Conservation (phyloP, 2,329 filamentous ascomycete genomes). For the Aciculosporium take region DNA sequence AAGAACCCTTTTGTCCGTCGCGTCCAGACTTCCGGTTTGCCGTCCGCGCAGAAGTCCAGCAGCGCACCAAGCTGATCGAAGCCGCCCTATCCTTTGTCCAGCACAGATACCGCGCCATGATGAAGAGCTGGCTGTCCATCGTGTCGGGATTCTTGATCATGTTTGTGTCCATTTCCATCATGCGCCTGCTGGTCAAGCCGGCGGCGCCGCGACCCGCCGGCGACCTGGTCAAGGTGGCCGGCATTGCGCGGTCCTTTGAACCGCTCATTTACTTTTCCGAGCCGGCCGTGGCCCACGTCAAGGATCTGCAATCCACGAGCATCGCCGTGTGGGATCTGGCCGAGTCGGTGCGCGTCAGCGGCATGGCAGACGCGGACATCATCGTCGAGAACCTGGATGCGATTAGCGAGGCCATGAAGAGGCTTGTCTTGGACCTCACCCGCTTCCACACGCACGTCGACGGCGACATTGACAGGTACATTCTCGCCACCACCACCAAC, state of each 20-base stretch:
- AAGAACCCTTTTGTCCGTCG: background rate
- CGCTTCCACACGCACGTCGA: slow-evolving; percentile 90
- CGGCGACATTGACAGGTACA: slow-evolving; percentile 72
- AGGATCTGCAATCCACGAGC: slow-evolving; percentile 78
- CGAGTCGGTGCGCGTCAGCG: slow-evolving; percentile 76
- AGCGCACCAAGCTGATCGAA: slow-evolving; percentile 74
- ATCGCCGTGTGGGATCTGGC: slow-evolving; percentile 90
- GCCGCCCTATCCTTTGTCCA: slow-evolving; percentile 51
- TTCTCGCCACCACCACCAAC: no score
- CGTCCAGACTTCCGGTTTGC: slow-evolving; percentile 73
- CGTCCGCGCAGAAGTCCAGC: slow-evolving; percentile 74
- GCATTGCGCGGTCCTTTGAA: slow-evolving; percentile 81
- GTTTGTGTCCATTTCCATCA: slow-evolving; percentile 48
- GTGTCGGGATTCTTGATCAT: slow-evolving; percentile 46
- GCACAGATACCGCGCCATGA: slow-evolving; percentile 43
- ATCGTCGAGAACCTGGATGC: slow-evolving; percentile 79
- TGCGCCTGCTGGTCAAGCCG: slow-evolving; percentile 56
- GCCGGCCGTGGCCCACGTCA: slow-evolving; percentile 71
- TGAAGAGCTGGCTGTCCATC: slow-evolving; percentile 55
- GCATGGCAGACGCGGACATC: slow-evolving; percentile 77
- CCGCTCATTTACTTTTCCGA: slow-evolving; percentile 92
- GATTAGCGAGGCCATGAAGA: slow-evolving; percentile 73
- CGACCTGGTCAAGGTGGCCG: slow-evolving; percentile 81
- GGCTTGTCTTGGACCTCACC: slow-evolving; percentile 70
- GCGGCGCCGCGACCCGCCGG: slow-evolving; percentile 30